Base-by-base conservation (phyloP, 805 yeast genomes). In the Blastobotrys parvus region DNA sequence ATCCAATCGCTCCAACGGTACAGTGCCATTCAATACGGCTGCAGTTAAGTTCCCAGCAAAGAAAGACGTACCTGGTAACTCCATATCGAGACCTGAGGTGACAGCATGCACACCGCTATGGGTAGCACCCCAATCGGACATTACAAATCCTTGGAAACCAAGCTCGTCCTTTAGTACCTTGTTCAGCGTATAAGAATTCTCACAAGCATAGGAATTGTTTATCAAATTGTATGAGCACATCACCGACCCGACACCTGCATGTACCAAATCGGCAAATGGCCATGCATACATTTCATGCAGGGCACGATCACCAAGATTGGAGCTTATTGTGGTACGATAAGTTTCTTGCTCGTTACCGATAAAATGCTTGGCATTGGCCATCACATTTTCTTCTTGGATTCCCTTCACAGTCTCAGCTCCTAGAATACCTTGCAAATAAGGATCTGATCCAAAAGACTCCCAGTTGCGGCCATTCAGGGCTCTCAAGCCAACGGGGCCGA, bases 231-330 rank as follows among this genome's bases (percentile, higher is more conserved):
- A 77, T 1, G 80, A 63, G 48, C 82, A 76, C 75, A 78, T 74
- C 11, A 77, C 64, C 19, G 77, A 66, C 3, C 78, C 80, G 22
- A 63, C 78, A 21, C 81, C 80, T 3, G 81, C 77, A 43, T 68
- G 68, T 16, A 78, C 66, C 18, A 73, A 72, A 50, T 77, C 80
- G 4, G 80, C 80, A 62, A 75, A 78, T 8, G 83, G 83, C 82
- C 82, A 76, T 39, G 75, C 54, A 54, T 72, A 77, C 1, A 75
- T 54, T 50, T 78, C 84, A 52, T 74, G 82, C 72, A 78, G 68
- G 1, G 77, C 72, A 18, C 77, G 62, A 52, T 76, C 82, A 42
- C 76, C 80, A 35, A 76, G 71, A 45, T 75, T 72, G 8, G 77
- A 63, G 45, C 75, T 70, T 17, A 75, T 62, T 3, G 78, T 64